Evolutionary conservation across 768 basidiomycete species (phyloP).

Genomic region (Lactarius akahatsu): DNA sequence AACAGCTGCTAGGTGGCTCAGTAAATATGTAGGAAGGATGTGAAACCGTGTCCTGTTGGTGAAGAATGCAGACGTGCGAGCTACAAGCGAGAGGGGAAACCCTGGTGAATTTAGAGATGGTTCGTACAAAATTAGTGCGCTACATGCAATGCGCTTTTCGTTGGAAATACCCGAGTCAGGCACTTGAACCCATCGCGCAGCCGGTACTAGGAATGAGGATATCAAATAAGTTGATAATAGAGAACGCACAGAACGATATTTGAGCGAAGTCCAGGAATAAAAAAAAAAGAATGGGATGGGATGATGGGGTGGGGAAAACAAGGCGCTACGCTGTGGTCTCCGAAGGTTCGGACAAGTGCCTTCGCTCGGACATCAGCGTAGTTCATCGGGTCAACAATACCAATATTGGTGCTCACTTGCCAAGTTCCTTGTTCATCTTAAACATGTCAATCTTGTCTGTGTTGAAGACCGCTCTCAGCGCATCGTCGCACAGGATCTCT

Average conservation of each 20-base stretch:
- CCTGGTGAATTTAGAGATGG: constrained; percentile 14
- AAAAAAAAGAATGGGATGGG: constrained; percentile 4
- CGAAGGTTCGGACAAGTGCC: constrained; percentile 27
- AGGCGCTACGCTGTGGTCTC: constrained; percentile 24
- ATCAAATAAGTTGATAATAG: constrained; percentile 21
- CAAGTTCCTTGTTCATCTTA: constrained; percentile 89
- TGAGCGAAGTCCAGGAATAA: neutral
- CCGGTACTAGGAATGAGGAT: constrained; percentile 22
- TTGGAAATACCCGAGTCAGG: constrained; percentile 7
- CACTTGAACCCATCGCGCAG: constrained; percentile 5
- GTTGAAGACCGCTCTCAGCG: constrained; percentile 71
- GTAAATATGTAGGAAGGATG: constrained; percentile 10
- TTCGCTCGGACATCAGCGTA: constrained; percentile 10
- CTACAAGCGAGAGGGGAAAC: constrained; percentile 21
- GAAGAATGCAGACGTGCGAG: constrained; percentile 19
- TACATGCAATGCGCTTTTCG: constrained; percentile 19
- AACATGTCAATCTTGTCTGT: constrained; percentile 90
- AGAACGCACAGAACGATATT: neutral
- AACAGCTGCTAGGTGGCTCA: constrained; percentile 17
- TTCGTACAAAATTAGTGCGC: constrained; percentile 27
- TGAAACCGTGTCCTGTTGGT: constrained; percentile 8
- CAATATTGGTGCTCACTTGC: constrained; percentile 50
- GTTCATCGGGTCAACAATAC: neutral
- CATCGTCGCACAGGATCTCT: constrained; percentile 82
- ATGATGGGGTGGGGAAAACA: neutral